phyloP scores from a whole-genome alignment of 2,329 filamentous ascomycete genomes.

The Alternaria novae-zelandiae region DNA sequence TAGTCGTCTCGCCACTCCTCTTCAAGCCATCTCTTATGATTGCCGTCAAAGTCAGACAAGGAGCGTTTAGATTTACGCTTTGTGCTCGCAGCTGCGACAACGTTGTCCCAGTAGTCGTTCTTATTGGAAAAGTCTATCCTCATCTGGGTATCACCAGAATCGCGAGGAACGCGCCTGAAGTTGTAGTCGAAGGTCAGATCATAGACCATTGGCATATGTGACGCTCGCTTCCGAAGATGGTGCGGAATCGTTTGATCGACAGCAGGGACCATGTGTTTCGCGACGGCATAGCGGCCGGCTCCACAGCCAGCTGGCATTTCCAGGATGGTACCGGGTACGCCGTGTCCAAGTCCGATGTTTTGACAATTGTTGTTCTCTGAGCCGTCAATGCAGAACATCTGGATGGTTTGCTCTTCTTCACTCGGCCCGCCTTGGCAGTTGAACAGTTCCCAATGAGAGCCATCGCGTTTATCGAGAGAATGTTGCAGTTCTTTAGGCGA shows the following conservation, averaged over 20 bases:
- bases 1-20: constrained; percentile 48
- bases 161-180: constrained; percentile 8
- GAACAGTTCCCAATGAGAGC: constrained; percentile 55
- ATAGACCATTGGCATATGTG: constrained; percentile 4
- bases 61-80: constrained; percentile 38
- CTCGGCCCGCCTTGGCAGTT: constrained; percentile 39
- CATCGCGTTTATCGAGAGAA: constrained; percentile 52
- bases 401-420: constrained; percentile 44
- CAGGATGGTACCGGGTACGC: constrained; percentile 49
- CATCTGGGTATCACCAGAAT: constrained; percentile 14
- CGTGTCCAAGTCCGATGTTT: constrained; percentile 47
- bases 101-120: constrained; percentile 16
- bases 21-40: constrained; percentile 49
- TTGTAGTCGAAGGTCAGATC: constrained; percentile 22
- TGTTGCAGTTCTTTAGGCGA: constrained; percentile 42
- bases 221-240: constrained; percentile 18
- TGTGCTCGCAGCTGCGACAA: constrained; percentile 20
- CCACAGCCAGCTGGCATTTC: constrained; percentile 53
- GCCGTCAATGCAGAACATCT: constrained; percentile 49
- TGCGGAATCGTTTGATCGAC: background rate
- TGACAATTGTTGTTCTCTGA: constrained; percentile 47
- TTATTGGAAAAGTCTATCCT: constrained; percentile 18
- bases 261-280: constrained; percentile 30
- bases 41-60: constrained; percentile 36
- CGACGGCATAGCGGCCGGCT: constrained; percentile 51